Conservation (phyloP, 1,284 basidiomycete genomes). For the Apiotrichum mycotoxinovorans region DNA sequence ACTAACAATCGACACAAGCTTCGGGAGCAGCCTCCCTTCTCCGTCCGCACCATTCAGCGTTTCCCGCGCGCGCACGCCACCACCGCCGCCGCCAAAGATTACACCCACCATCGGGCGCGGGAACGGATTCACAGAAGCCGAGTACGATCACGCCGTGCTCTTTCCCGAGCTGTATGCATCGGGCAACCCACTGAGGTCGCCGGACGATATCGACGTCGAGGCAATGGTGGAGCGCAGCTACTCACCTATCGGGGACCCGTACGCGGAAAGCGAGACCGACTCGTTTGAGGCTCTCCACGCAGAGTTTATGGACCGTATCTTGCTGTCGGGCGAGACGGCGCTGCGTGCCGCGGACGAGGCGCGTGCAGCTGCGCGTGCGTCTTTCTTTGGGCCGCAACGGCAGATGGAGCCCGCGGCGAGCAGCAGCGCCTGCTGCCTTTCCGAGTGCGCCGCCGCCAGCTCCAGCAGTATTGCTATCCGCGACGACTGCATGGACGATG, state of each 20-base stretch:
- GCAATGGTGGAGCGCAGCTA: not conserved
- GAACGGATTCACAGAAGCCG: not conserved
- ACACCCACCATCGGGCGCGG: not conserved
- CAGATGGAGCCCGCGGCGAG: no score
- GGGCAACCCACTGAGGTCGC: no score
- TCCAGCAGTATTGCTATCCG: no score
- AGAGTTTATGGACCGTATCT: constrained; percentile 1
- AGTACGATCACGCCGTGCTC: not conserved
- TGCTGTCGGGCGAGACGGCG: not conserved
- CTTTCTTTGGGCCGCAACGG: no score
- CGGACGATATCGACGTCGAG: not conserved
- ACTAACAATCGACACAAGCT: not conserved
- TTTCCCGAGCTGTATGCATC: not conserved
- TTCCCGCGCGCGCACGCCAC: not conserved
- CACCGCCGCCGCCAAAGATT: not conserved
- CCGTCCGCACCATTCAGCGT: no score
- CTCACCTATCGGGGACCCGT: not conserved
- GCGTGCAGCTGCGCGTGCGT: no score
- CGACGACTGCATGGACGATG: no score
- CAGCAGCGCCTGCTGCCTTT: no score
- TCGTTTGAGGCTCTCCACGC: not conserved
- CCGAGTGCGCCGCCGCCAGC: no score
- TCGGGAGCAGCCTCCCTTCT: no score
- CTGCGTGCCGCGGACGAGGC: not conserved
- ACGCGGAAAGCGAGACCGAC: not conserved